Evolutionary conservation across 2,329 filamentous ascomycete genomes (phyloP), one percentile per base, ranked within the genome.

Genomic region (Colletotrichum echinochloae): DNA sequence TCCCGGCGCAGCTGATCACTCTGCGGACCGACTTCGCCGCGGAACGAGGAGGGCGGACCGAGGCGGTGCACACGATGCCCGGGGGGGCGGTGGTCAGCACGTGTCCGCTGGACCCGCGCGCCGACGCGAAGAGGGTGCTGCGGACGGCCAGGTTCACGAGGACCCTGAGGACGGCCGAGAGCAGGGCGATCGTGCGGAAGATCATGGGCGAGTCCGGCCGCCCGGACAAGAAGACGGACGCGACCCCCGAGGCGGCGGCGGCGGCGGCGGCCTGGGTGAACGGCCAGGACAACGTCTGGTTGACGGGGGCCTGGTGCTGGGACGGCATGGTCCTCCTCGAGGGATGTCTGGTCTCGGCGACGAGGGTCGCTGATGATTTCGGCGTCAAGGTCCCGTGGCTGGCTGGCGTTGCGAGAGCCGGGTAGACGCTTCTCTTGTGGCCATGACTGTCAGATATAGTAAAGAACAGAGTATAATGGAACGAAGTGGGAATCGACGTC

Each of bases 301-400:
- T 90, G 16, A 81, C 83, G 0, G 88, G 88, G 7, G 86, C 87
- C 0, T 90, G 88, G 89, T 90, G 88, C 73, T 90, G 88, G 88
- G 88, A 90, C 76, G 88, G 88, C 3, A 88, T 90, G 87, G 87
- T 90, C 1, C 73, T 90, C 20, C 76, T 90, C 4, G 88, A 90
- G 75, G 89, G 89, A 1, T 91, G 88, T 65, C 80, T 90, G 3
- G 82, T 88, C 2, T 90, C 88, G 9, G 87, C 88, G 1, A 87
- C 87, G 82, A 81, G 83, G 41, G 81, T 90, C 54, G 88, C 87
- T 0, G 73, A 79, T n/a, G 83, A 82, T 16, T 83, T 90, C 74
- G 86, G 79, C 8, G 84, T 90, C 6, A 74, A 78, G 7, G 74
- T 83, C 26, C 83, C 83, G 0, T 84, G 77, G 82, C 20, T 11